Base-by-base conservation (phyloP, 495 filamentous ascomycete species). In the Massariosphaeria phaeospora region DNA sequence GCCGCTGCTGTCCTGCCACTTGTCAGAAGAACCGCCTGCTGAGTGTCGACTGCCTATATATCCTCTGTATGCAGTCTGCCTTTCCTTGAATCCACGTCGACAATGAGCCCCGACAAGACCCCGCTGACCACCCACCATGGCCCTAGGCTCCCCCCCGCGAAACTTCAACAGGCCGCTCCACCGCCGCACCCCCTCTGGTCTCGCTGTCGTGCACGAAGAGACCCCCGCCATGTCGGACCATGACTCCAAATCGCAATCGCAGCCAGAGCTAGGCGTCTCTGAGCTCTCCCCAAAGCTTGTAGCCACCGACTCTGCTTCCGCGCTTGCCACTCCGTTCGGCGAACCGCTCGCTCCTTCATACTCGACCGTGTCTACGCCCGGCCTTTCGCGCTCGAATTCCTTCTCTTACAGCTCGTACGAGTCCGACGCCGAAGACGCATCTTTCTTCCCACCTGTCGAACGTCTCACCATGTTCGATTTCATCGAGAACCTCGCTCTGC, bases 381-480 rank as follows among this genome's bases (percentile, higher is more conserved):
- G 73, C 40, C 72, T 86, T 26, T 91, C 88, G 25, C 79, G 87
- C 35, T 81, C 80, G 57, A 72, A 76, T 9, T 94, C 88, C 26
- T 89, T 90, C 65, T 88, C 85, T 17, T 80, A 79, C 41, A 61
- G 57, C 39, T 49, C 46, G 11, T 57, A 57, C 48, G 30, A 59
- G 3, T 86, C 83, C 69, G 82, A 83, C 8, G 88, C 84, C 57
- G 86, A 89, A 49, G 89, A 96, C 65, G 89, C 94, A 67, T 91
- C 83, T 0, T 76, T 80, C 44, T 83, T 86, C 39, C 88, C 93
- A 15, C 89, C 93, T 3, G 73, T 96, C n/a, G 93, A 98, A 65
- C 85, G 88, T 48, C 75, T 97, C 52, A 91, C 86, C 20, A 79
- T 96, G 35, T 89, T 97, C 56, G 93, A 98, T 66, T 74, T 97